phyloP scores from a whole-genome alignment of 2,329 filamentous ascomycete genomes.

The Colletotrichum incanum region DNA sequence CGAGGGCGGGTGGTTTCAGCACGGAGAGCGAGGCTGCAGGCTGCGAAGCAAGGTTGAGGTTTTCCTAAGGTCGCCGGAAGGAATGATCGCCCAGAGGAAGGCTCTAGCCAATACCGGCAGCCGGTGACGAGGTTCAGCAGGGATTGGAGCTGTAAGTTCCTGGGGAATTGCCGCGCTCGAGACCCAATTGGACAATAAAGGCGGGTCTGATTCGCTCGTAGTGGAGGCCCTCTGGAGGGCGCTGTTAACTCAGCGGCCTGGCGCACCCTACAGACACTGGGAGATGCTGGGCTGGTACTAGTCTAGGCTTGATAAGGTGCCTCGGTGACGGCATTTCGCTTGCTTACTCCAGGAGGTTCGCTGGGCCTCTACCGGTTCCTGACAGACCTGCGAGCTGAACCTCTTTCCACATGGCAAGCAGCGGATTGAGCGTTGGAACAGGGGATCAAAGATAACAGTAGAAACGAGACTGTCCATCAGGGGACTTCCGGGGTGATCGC shows the following conservation, averaged over 20 bases:
- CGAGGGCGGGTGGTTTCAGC: slow-evolving; percentile 38
- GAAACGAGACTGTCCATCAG: slow-evolving; percentile 23
- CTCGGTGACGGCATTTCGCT: neutral
- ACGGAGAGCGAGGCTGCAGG: slow-evolving; percentile 31
- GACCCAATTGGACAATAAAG: slow-evolving; percentile 17
- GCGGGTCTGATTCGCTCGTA: neutral
- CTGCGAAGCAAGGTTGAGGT: slow-evolving; percentile 38
- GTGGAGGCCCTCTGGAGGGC: slow-evolving; percentile 17
- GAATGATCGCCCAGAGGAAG: slow-evolving; percentile 32
- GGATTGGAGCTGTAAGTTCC: slow-evolving; percentile 43
- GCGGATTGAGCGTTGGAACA: slow-evolving; percentile 4
- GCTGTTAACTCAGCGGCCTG: slow-evolving; percentile 29
- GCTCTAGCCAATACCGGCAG: slow-evolving; percentile 41
- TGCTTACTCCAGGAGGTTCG: slow-evolving; percentile 5
- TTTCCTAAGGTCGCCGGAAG: slow-evolving; percentile 35
- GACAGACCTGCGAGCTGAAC: neutral
- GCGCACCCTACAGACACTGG: slow-evolving; percentile 8
- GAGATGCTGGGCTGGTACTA: slow-evolving; percentile 6
- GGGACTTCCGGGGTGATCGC: slow-evolving; percentile 22
- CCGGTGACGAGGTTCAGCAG: slow-evolving; percentile 42
- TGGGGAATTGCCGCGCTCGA: slow-evolving; percentile 37
- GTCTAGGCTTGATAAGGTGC: neutral
- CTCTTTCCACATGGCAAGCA: slow-evolving; percentile 22
- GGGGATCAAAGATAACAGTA: neutral
- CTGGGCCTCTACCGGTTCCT: slow-evolving; percentile 25